Conservation (phyloP, 306 rosid genomes). For the Senna siamea region DNA sequence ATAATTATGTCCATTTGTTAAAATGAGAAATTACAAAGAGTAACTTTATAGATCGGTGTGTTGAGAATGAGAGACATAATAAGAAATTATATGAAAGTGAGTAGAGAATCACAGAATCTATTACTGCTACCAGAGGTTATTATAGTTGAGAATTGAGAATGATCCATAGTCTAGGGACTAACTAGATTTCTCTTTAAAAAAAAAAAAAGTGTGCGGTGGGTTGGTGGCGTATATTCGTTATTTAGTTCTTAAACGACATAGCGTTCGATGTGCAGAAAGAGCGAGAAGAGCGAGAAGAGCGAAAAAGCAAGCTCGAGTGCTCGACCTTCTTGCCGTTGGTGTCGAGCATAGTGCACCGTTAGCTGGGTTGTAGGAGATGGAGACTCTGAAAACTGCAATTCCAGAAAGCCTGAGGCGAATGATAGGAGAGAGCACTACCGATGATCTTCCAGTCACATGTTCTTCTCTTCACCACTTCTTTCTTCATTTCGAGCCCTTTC, state of each 20-base stretch:
- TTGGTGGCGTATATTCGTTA: no score
- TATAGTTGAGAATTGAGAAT: no score
- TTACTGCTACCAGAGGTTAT: no score
- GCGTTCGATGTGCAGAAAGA: neutral
- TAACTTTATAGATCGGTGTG: no score
- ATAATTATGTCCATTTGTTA: no score
- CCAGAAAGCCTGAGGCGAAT: conserved; percentile 61
- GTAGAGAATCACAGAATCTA: no score
- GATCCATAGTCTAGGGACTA: no score
- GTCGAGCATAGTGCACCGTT: neutral
- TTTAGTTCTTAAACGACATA: neutral
- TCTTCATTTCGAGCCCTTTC: conserved; percentile 65
- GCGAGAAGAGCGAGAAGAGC: neutral
- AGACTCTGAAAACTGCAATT: conserved; percentile 65
- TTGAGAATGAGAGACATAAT: no score
- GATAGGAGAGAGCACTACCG: conserved; percentile 48
- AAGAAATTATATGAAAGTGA: no score
- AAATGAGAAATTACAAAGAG: no score
- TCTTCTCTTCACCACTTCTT: conserved; percentile 63
- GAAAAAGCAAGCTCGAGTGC: neutral
- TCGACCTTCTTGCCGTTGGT: neutral
- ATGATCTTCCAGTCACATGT: conserved; percentile 56
- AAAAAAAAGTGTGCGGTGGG: no score
- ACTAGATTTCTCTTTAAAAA: no score
- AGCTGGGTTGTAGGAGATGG: conserved; percentile 51